Evolutionary conservation across 2,329 filamentous ascomycete genomes (phyloP).

Genomic region (Septoria petroselini): DNA sequence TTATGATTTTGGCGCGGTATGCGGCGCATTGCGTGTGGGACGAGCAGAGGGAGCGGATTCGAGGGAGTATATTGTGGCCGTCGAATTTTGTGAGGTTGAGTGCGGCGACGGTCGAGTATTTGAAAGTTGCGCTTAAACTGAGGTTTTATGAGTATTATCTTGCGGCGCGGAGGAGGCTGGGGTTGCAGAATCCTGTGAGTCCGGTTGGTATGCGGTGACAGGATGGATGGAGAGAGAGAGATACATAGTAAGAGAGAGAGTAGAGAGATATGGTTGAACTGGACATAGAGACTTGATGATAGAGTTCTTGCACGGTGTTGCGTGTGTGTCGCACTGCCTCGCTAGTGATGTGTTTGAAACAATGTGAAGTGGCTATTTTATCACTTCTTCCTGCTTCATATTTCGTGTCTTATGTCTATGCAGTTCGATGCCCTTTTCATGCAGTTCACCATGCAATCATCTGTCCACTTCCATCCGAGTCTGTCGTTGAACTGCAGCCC

Average conservation of each 20-base stretch:
- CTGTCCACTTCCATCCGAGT: no score
- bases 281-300: no score
- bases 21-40: constrained; percentile 61
- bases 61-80: constrained; percentile 52
- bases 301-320: no score
- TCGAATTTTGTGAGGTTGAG: constrained; percentile 52
- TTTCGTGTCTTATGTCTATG: no score
- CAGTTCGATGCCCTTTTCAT: no score
- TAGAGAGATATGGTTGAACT: constrained; percentile 2
- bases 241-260: neutral
- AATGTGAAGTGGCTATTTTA: no score
- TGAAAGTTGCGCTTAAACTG: constrained; percentile 57
- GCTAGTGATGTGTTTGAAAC: no score
- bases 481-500: neutral
- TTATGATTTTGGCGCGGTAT: constrained; percentile 63
- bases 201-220: constrained; percentile 6
- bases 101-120: constrained; percentile 52
- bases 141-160: constrained; percentile 58
- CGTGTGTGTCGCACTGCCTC: no score
- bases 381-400: no score
- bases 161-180: constrained; percentile 41
- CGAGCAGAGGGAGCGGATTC: constrained; percentile 55
- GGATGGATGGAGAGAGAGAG: neutral
- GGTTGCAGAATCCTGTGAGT: constrained; percentile 16
- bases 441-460: no score